These are phyloP conservation scores for Pyrrhoderma noxium DNA, from an alignment of 1,284 basidiomycete genomes.

Conservation along the genomic window DNA sequence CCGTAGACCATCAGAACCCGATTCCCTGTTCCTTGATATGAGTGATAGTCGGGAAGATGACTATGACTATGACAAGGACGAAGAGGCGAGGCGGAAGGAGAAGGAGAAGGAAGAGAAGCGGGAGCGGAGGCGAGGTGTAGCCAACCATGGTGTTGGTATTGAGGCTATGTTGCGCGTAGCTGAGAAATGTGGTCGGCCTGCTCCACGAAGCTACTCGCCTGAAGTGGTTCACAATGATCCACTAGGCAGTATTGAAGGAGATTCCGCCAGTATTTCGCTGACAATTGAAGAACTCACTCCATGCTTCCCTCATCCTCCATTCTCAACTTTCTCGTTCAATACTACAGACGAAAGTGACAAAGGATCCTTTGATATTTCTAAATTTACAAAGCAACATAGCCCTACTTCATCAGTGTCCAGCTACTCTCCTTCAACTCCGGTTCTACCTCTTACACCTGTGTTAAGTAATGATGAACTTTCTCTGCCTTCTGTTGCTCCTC, in stretches of 20 bases:
- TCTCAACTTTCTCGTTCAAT: constrained; percentile 7
- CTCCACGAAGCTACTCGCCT: constrained; percentile 1
- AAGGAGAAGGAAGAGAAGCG: constrained; percentile 4
- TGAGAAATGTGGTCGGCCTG: constrained; percentile 3
- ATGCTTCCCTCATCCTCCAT: constrained; percentile 7
- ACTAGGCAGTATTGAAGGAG: too few relatives aligned
- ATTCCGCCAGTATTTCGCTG: background rate
- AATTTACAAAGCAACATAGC: constrained; percentile 27
- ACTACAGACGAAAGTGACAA: constrained; percentile 8
- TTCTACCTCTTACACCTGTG: constrained; percentile 33
- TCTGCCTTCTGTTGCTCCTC: constrained; percentile 30
- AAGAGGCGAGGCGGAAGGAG: background rate
- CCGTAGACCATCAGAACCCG: background rate
- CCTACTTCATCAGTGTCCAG: constrained; percentile 28
- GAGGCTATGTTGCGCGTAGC: constrained; percentile 14
- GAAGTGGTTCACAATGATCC: background rate
- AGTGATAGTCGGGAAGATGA: background rate
- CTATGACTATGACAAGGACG: background rate
- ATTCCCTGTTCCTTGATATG: background rate
- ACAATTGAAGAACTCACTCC: constrained; percentile 11
- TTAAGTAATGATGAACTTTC: constrained; percentile 34
- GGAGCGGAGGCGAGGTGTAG: constrained; percentile 4
- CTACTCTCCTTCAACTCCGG: constrained; percentile 26
- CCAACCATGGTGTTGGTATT: constrained; percentile 2
- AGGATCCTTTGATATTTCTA: constrained; percentile 20